Evolutionary conservation across 257 asterid species (phyloP), one percentile per base, ranked within the genome.

Genomic region (Plantago major): DNA sequence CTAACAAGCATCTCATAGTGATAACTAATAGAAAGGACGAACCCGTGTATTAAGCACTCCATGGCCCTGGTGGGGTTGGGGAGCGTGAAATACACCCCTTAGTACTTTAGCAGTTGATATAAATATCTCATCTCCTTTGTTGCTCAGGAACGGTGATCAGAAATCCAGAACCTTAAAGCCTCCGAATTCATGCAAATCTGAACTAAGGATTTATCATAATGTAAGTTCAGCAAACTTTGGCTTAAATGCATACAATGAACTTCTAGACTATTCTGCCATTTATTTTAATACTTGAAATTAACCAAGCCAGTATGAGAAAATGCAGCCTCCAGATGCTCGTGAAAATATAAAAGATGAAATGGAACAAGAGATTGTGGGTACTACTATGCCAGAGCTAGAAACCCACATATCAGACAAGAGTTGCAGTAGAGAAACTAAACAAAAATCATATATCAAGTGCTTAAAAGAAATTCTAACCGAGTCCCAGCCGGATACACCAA

Each of bases 381-480:
- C 55, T 52, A 16, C 42, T 1, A 13, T 17, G 14, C 22, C 30
- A 10, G 50, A 11, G 12, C 46, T 69, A 48, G 72, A 58, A 62
- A 59, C 53, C 61, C 64, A 62, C 18, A 60, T 49, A 55, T 56
- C 73, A 68, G 69, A 69, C 11, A 67, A 65, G 55, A 66, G 52
- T 46, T 30, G 45, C 50, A 28, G 13, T 26, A 67, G 52, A 53
- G 74, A 74, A 38, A 67, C 62, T 55, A 70, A 42, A 47, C 67
- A 44, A 68, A 63, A 74, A 63, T 71, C 94, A 46, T 79, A 65
- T 63, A 70, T 65, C 71, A 82, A 73, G 76, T 81, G 82, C 71
- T 82, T 91, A 38, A 88, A 76, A 78, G 98, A 91, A 68, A 79
- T 91, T n/a, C 63, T 91, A 69, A 82, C 96, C 17, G 80, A 86